Base-by-base conservation (phyloP, 805 yeast species). In the Candida krabiensis region DNA sequence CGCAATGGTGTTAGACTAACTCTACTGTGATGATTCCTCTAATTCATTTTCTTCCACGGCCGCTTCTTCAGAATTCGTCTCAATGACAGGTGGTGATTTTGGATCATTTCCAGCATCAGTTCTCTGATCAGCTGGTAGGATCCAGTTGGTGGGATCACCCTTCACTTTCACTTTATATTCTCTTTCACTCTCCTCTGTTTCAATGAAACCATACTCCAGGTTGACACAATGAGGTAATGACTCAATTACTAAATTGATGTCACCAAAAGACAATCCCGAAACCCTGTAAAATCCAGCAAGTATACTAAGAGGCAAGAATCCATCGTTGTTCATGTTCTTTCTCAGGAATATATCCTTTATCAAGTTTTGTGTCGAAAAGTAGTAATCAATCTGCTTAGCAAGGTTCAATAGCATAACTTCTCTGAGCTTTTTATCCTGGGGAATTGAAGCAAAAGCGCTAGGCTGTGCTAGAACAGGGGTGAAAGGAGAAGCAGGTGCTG, bases 361-460 rank as follows among this genome's bases (percentile, higher is more conserved):
- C 64, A 93, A 72, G 64, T 93, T 93, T 53, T 88, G 96, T 35
- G 81, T 71, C 21, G 95, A 83, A 67, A 93, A 86, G 64, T 93
- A 93, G 70, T 93, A 93, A 58, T 87, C 93, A 36, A 91, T 69
- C 70, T 90, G 98, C 61, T 60, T 61, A 6, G 75, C 54, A 26
- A 60, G 45, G 15, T 52, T 49, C 12, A 42, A 39, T 5, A 46
- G 38, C 42, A 56, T 52, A 5, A 37, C 37, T 4, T 53, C 58
- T 36, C 45, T 38, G 19, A 52, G 46, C 30, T 38, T 40, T 18
- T 41, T 29, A 34, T 49, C 50, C 37, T 47, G 56, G 3, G 51
- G 44, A 21, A 46, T 42, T 22, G 34, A 42, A 31, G 53, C 37
- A 19, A 53, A 36, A 15, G 41, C 43, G 27, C 44, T 36, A 12